phyloP scores from a whole-genome alignment of 2,329 filamentous ascomycete genomes.

The Diaporthe vexans region DNA sequence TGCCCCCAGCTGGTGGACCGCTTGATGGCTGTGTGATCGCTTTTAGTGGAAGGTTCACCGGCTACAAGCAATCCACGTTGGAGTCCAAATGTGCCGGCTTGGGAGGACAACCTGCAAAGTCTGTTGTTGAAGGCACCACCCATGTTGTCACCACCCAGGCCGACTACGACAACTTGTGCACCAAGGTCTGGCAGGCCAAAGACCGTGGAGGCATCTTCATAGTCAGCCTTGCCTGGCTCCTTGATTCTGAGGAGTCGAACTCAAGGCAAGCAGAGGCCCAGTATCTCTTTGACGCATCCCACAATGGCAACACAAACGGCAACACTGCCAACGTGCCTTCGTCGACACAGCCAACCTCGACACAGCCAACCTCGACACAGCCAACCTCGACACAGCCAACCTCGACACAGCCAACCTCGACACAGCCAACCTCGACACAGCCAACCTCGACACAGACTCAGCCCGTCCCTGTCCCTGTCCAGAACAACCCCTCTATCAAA shows the following conservation, averaged over 20 bases:
- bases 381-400: conserved; percentile 24
- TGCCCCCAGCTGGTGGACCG: conserved; percentile 45
- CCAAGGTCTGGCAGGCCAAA: conserved; percentile 66
- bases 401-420: conserved; percentile 17
- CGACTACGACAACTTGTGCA: conserved; percentile 63
- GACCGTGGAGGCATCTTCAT: conserved; percentile 63
- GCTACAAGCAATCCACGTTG: conserved; percentile 64
- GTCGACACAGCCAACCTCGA: conserved; percentile 12
- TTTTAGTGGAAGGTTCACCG: conserved; percentile 72
- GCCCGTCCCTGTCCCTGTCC: conserved; percentile 6
- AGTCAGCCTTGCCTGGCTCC: conserved; percentile 73
- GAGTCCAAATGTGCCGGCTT: conserved; percentile 61
- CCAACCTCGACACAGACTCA: conserved; percentile 9
- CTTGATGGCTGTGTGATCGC: conserved; percentile 66
- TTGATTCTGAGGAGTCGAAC: conserved; percentile 63
- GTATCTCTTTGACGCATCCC: conserved; percentile 46
- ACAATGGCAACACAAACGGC: conserved; percentile 25
- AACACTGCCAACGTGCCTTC: conserved; percentile 42
- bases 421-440: no score
- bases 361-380: conserved; percentile 10
- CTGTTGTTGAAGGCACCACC: conserved; percentile 65
- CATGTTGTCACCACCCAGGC: conserved; percentile 69
- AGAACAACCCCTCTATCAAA: conserved; percentile 45
- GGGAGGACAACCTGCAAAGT: conserved; percentile 63
- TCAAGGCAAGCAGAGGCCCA: conserved; percentile 53